Conservation (phyloP, 306 rosid species). For the Vachellia collinsii region DNA sequence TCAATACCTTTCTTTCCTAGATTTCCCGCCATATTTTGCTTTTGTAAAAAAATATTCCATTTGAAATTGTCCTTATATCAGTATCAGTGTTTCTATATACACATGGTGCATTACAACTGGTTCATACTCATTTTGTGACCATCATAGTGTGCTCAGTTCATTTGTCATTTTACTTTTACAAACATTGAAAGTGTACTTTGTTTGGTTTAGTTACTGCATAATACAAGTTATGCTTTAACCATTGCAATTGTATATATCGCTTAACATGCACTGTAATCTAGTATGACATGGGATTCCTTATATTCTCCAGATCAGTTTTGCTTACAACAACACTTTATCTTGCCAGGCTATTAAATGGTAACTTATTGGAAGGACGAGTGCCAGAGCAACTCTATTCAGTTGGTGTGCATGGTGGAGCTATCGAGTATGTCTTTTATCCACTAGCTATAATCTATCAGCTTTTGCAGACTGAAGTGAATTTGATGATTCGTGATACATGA, state of each 20-base stretch:
- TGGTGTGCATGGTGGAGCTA: slow-evolving; percentile 94
- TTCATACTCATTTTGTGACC: background rate
- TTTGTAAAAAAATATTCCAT: background rate
- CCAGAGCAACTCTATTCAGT: slow-evolving; percentile 85
- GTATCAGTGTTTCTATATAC: background rate
- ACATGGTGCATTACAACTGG: background rate
- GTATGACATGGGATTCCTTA: slow-evolving; percentile 8
- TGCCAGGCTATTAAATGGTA: slow-evolving; percentile 78
- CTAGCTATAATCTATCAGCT: slow-evolving; percentile 25
- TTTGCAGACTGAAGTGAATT: slow-evolving; percentile 32
- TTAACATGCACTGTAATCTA: background rate
- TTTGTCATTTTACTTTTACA: background rate
- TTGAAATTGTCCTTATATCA: slow-evolving; percentile 7
- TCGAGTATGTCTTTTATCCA: slow-evolving; percentile 74
- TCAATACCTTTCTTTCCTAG: background rate
- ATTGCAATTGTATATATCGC: background rate
- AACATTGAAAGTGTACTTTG: background rate
- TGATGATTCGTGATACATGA: slow-evolving; percentile 23
- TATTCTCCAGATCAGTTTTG: slow-evolving; percentile 6
- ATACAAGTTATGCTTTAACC: background rate
- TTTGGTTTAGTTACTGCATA: slow-evolving; percentile 7
- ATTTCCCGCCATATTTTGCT: background rate
- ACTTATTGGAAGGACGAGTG: slow-evolving; percentile 86
- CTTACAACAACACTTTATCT: slow-evolving; percentile 22
- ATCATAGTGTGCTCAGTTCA: background rate